phyloP scores from a whole-genome alignment of 352 stramenopile genomes.

The Phytopythium delawarense region DNA sequence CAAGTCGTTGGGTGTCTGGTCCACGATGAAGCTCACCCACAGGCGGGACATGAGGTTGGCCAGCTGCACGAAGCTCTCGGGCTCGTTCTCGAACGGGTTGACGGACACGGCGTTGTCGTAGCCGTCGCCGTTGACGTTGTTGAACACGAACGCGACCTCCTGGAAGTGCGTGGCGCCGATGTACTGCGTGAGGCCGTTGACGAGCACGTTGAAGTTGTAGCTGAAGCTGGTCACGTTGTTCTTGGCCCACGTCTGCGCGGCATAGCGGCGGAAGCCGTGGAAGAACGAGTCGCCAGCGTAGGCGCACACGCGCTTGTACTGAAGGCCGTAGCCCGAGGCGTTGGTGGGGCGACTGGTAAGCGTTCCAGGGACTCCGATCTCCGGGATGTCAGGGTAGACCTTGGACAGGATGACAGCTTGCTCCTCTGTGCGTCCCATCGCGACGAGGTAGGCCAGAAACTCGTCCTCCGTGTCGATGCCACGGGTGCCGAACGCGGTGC shows the following conservation, averaged over 20 bases:
- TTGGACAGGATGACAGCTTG: constrained; percentile 14
- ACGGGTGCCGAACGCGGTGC: constrained; percentile 19
- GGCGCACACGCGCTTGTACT: too few relatives aligned
- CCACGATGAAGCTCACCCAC: constrained; percentile 29
- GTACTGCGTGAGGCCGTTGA: constrained; percentile 8
- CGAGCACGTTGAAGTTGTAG: constrained; percentile 28
- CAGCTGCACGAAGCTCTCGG: constrained; percentile 17
- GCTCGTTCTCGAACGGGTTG: constrained; percentile 18
- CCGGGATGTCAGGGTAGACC: constrained; percentile 18
- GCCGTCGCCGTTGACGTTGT: constrained; percentile 21
- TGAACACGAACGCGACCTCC: constrained; percentile 26
- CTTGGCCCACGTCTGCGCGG: constrained; percentile 21
- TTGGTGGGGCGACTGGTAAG: constrained; percentile 4
- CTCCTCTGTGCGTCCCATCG: constrained; percentile 14
- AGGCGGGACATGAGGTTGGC: constrained; percentile 22
- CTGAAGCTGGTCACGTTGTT: constrained; percentile 20
- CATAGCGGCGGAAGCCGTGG: constrained; percentile 19
- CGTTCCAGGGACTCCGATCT: too few relatives aligned
- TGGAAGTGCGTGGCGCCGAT: constrained; percentile 19
- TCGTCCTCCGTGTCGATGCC: constrained; percentile 23
- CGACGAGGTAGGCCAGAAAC: constrained; percentile 19
- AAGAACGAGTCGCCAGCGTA: too few relatives aligned
- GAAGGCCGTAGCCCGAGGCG: constrained; percentile 3
- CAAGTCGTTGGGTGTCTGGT: constrained; percentile 21
- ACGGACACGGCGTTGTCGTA: constrained; percentile 11